phyloP scores from a whole-genome alignment of 2,329 filamentous ascomycete genomes.

The Microdochium paspali region DNA sequence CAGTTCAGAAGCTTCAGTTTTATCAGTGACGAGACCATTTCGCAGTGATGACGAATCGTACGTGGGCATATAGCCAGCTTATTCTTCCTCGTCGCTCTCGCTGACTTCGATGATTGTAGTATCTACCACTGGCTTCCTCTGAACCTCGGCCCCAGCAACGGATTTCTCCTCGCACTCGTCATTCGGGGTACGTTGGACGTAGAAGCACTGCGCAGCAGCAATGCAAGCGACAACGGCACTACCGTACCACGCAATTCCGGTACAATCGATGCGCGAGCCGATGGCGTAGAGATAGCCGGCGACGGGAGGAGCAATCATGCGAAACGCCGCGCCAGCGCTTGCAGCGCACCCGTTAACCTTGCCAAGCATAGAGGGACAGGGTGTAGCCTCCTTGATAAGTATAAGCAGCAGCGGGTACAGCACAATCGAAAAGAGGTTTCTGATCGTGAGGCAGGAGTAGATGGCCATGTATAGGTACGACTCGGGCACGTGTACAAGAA shows the following conservation, averaged over 20 bases:
- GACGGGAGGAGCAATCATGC: slow-evolving; percentile 58
- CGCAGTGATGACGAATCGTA: neutral
- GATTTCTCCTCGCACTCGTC: slow-evolving; percentile 6
- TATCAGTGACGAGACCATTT: too few relatives aligned
- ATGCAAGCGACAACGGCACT: slow-evolving; percentile 45
- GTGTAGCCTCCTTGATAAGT: slow-evolving; percentile 57
- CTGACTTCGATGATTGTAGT: slow-evolving; percentile 7
- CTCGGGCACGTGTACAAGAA: slow-evolving; percentile 45
- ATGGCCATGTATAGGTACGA: slow-evolving; percentile 44
- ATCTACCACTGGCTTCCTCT: slow-evolving; percentile 1
- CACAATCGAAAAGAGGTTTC: slow-evolving; percentile 53
- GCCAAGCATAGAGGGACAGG: slow-evolving; percentile 44
- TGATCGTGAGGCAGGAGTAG: slow-evolving; percentile 45
- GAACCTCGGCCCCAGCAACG: slow-evolving; percentile 1
- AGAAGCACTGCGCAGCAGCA: slow-evolving; percentile 52
- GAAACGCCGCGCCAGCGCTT: slow-evolving; percentile 54
- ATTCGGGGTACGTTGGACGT: slow-evolving; percentile 26
- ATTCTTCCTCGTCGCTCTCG: slow-evolving; percentile 6
- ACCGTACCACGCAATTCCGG: slow-evolving; percentile 55
- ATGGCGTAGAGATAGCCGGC: slow-evolving; percentile 54
- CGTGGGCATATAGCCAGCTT: neutral
- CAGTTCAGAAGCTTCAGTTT: too few relatives aligned
- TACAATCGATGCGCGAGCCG: slow-evolving; percentile 49
- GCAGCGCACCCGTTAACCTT: slow-evolving; percentile 59
- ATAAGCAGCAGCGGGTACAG: slow-evolving; percentile 60